Base-by-base conservation (phyloP, 1,139 yeast species). In the Pichia sp. region DNA sequence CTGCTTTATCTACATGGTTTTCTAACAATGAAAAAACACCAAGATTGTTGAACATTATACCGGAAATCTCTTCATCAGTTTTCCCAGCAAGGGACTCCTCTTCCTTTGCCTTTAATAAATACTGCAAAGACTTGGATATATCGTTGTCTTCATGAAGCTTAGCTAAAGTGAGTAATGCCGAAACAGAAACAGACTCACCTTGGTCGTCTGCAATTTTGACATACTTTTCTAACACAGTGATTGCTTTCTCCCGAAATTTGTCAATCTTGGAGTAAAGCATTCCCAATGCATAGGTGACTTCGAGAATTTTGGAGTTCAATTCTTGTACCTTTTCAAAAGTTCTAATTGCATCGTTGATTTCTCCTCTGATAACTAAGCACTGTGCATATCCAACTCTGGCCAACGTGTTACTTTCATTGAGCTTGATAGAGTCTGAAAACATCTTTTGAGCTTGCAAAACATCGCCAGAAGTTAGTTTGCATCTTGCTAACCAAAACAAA, bases 331-430 rank as follows among this genome's bases (percentile, higher is more conserved):
- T 81, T 67, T 93, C 98, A 66, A 88, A 87, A 0, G 96, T 85
- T 61, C 92, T 77, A 58, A 86, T 81, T 13, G 98, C 95, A 66
- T 92, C 98, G 62, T 90, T 92, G 15, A 80, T 70, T 50, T 88
- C 83, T 40, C 86, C 82, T 67, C 90, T 84, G 56, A 84, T 78
- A 58, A 85, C 79, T 66, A 90, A 93, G 3, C 96, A 82, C 68
- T 90, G 95, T 0, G 96, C 97, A 59, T 88, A 78, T 32, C 97
- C 98, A 55, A 92, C 74, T 62, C 83, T 82, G 1, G 97, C 85
- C 40, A 87, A 75, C 10, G 85, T 67, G 62, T 86, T 85, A 50
- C 72, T 73, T 48, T 84, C 88, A 64, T 85, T 82, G 49, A 76
- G 72, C 62, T 81, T 84, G 50, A 82, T 75, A n/a, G 95, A 81